These are phyloP conservation scores for Kernera saxatilis DNA, from an alignment of 345 rosid species.

Conservation along the genomic window DNA sequence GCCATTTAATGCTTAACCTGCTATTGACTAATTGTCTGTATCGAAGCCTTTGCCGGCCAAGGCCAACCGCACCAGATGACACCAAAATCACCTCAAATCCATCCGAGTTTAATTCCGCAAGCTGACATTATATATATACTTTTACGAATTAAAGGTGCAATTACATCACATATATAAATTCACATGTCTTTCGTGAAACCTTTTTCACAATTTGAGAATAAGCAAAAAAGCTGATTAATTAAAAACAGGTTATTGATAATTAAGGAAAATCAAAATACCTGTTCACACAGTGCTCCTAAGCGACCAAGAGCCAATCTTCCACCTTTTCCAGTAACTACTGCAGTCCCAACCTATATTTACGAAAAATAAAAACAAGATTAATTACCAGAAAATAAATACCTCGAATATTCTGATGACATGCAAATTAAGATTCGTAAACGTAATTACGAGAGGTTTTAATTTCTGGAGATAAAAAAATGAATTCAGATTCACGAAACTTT, in stretches of 20 bases:
- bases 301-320: slow-evolving; percentile 96
- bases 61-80: slow-evolving; percentile 94
- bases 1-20: slow-evolving; percentile 50
- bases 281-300: slow-evolving; percentile 88
- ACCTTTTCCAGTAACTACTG: slow-evolving; percentile 89
- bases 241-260: background rate
- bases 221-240: background rate
- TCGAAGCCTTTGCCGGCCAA: slow-evolving; percentile 94
- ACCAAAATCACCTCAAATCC: slow-evolving; percentile 88
- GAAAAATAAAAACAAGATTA: background rate
- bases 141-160: slow-evolving; percentile 19
- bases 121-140: slow-evolving; percentile 39
- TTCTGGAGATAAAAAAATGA: background rate
- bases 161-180: background rate
- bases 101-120: slow-evolving; percentile 78
- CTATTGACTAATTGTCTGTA: slow-evolving; percentile 81
- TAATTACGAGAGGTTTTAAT: background rate
- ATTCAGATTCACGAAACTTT: slow-evolving; percentile 9
- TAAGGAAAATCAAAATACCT: slow-evolving; percentile 36
- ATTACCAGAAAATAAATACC: background rate
- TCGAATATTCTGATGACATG: slow-evolving; percentile 13
- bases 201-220: background rate
- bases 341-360: slow-evolving; percentile 80
- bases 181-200: slow-evolving; percentile 14
- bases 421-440: slow-evolving; percentile 5